These are phyloP conservation scores for Primulina tabacum DNA, from an alignment of 257 asterid genomes.

Conservation along the genomic window DNA sequence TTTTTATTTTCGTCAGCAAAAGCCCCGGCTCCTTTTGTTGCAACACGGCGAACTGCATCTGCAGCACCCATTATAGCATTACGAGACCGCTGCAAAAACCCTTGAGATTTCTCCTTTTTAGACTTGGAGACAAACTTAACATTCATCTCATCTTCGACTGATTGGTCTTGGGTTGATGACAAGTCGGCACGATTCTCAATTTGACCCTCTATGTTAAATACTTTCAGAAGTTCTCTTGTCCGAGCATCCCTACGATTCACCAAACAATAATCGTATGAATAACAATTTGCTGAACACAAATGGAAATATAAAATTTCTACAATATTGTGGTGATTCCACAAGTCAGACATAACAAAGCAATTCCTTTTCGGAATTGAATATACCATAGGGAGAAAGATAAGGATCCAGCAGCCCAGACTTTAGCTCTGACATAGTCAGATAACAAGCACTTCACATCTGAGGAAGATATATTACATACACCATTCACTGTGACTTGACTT, in stretches of 20 bases:
- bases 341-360: neutral
- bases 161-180: conserved; percentile 59
- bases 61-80: conserved; percentile 98
- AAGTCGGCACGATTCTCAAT: conserved; percentile 68
- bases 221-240: conserved; percentile 79
- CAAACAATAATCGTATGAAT: conserved; percentile 11
- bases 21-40: conserved; percentile 71
- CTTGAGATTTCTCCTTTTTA: conserved; percentile 89
- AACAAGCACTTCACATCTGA: conserved; percentile 77
- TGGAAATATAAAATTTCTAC: neutral
- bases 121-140: conserved; percentile 64
- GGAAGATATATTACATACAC: conserved; percentile 74
- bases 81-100: conserved; percentile 84
- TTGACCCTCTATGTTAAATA: conserved; percentile 79
- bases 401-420: conserved; percentile 83
- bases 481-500: conserved; percentile 86
- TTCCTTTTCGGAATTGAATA: conserved; percentile 4
- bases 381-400: conserved; percentile 83
- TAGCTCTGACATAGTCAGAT: conserved; percentile 61
- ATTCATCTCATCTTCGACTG: conserved; percentile 67
- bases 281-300: neutral
- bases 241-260: conserved; percentile 80
- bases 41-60: conserved; percentile 93
- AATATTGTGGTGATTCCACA: neutral
- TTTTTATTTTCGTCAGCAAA: conserved; percentile 65